phyloP scores from a whole-genome alignment of 352 stramenopile genomes.

The Globisporangium nagaii region DNA sequence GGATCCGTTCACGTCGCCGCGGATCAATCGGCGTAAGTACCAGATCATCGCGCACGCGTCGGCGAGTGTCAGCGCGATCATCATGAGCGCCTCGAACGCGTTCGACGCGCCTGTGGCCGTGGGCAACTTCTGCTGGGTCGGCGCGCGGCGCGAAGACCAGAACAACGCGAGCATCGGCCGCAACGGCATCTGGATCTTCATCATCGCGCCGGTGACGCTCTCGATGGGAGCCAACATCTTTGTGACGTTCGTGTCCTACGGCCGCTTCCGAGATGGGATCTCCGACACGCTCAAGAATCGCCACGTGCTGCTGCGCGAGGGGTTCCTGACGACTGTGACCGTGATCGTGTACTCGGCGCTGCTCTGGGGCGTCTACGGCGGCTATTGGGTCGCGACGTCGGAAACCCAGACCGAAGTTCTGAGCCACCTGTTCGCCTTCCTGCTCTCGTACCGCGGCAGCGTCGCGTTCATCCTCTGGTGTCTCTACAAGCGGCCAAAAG shows the following conservation, averaged over 20 bases:
- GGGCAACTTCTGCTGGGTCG: constrained; percentile 72
- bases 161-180: constrained; percentile 24
- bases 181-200: constrained; percentile 62
- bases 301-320: constrained; percentile 51
- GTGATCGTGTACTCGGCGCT: constrained; percentile 61
- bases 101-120: constrained; percentile 57
- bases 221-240: constrained; percentile 59
- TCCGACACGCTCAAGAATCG: constrained; percentile 53
- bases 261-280: constrained; percentile 55
- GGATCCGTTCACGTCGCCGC: constrained; percentile 73
- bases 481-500: constrained; percentile 44
- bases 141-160: constrained; percentile 31
- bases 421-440: constrained; percentile 53
- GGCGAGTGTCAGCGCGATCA: constrained; percentile 27
- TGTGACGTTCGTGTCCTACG: constrained; percentile 58
- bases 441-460: constrained; percentile 67
- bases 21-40: constrained; percentile 64
- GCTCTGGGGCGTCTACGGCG: constrained; percentile 62
- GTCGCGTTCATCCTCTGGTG: constrained; percentile 71
- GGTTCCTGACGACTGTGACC: constrained; percentile 65
- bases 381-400: constrained; percentile 47
- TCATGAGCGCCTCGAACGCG: constrained; percentile 48
- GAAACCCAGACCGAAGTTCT: constrained; percentile 28
- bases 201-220: constrained; percentile 43
- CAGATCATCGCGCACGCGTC: constrained; percentile 39